Base-by-base conservation (phyloP, 148 eudicot species). In the Spergularia marina region DNA sequence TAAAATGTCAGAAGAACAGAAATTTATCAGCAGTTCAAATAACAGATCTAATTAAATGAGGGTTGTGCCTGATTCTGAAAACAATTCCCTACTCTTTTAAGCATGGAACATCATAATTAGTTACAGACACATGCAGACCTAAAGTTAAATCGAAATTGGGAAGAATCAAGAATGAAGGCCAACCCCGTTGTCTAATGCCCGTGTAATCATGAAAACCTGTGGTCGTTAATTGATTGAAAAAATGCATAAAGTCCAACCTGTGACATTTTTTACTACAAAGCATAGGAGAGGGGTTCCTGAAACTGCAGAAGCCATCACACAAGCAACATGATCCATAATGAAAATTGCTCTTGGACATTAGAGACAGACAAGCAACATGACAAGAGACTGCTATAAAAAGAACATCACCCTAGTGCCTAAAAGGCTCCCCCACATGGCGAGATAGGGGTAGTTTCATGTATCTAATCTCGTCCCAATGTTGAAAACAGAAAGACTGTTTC, bases 1-100 rank as follows among this genome's bases (percentile, higher is more conserved):
- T 8, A 12, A 17, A 21, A 75, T 21, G 57, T 61, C 57, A 55
- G 47, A 23, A 59, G n/a, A 49, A 70, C 53, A 54, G 36, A 75
- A 65, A 6, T 44, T 9, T 44, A 61, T 52, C 40, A 40, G 20
- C 53, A 55, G 1, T 20, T 39, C 17, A 4, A 20, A 25, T 10
- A 36, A 65, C 47, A 51, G 21, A 62, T 44, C 18, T 39, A 44
- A 62, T 10, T 52, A 58, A 41, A n/a, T 41, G 1, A 53, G 54
- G 12, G 36, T 12, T 36, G 13, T 63, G 13, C 14, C 14, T 40
- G 49, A 58, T 17, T 54, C 17, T 40, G 1, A 10, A 18, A 34
- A 44, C 41, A 9, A 21, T 39, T 41, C 12, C 25, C 54, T 13
- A n/a, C 17, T 39, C 16, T 17, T 5, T 40, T 30, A 2, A 2